phyloP scores from a whole-genome alignment of 2,329 filamentous ascomycete genomes.

The Colletotrichum shisoi region DNA sequence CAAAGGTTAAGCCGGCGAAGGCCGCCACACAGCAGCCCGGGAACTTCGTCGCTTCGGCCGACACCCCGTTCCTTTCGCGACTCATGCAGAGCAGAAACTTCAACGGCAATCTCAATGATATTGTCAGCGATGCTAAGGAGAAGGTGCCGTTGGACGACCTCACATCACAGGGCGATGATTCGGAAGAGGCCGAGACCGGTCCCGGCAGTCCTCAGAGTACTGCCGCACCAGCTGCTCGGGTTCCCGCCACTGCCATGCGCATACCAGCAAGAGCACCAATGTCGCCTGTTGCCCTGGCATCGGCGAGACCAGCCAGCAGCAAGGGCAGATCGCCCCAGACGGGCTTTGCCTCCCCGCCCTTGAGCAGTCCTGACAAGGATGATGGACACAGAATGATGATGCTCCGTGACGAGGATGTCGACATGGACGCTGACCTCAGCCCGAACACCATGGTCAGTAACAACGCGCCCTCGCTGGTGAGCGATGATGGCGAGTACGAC shows the following conservation, averaged over 20 bases:
- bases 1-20: slow-evolving; percentile 43
- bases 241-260: slow-evolving; percentile 55
- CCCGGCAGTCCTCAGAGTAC: slow-evolving; percentile 42
- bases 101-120: slow-evolving; percentile 64
- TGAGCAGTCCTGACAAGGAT: slow-evolving; percentile 39
- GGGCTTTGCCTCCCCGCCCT: slow-evolving; percentile 52
- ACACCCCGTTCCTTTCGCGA: slow-evolving; percentile 72
- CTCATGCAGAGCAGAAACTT: slow-evolving; percentile 70
- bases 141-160: slow-evolving; percentile 60
- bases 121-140: slow-evolving; percentile 67
- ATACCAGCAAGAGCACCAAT: slow-evolving; percentile 66
- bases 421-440: slow-evolving; percentile 70
- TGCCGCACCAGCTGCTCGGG: slow-evolving; percentile 46
- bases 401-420: slow-evolving; percentile 57
- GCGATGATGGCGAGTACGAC: slow-evolving; percentile 81
- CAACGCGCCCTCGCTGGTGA: slow-evolving; percentile 80
- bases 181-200: slow-evolving; percentile 57
- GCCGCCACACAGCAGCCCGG: slow-evolving; percentile 42
- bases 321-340: slow-evolving; percentile 59
- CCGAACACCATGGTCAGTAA: slow-evolving; percentile 75
- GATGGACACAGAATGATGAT: slow-evolving; percentile 47
- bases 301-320: slow-evolving; percentile 62
- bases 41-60: slow-evolving; percentile 62
- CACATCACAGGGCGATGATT: slow-evolving; percentile 62
- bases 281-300: slow-evolving; percentile 55